Evolutionary conservation across 2,329 filamentous ascomycete species (phyloP).

Genomic region (Alternaria solani): DNA sequence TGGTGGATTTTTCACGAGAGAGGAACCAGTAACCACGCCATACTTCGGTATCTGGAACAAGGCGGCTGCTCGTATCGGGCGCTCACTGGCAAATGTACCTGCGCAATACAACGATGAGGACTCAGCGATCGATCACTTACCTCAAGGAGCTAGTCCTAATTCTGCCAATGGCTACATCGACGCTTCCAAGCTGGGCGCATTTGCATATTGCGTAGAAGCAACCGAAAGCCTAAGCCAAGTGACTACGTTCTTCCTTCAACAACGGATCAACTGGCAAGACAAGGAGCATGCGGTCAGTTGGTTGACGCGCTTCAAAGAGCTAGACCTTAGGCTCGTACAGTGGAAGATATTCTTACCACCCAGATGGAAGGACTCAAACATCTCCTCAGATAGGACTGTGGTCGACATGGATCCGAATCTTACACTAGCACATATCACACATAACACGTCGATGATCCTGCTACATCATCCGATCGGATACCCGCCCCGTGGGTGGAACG

Average conservation of each 20-base stretch:
- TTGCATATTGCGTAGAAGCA: constrained; percentile 46
- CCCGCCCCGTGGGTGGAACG: constrained; percentile 41
- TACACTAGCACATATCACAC: constrained; percentile 45
- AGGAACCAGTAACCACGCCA: constrained; percentile 44
- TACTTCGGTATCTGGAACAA: constrained; percentile 50
- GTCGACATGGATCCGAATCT: constrained; percentile 48
- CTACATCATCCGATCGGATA: constrained; percentile 45
- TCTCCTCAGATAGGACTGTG: constrained; percentile 37
- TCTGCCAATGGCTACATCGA: constrained; percentile 45
- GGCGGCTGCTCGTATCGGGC: constrained; percentile 42
- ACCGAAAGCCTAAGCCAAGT: constrained; percentile 47
- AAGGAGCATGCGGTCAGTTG: constrained; percentile 47
- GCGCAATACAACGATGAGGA: constrained; percentile 48
- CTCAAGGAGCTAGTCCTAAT: constrained; percentile 39
- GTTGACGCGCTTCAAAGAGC: constrained; percentile 47
- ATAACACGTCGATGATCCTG: constrained; percentile 48
- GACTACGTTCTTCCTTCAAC: constrained; percentile 46
- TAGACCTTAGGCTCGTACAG: constrained; percentile 44
- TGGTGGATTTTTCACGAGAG: constrained; percentile 45
- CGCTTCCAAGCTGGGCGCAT: constrained; percentile 45
- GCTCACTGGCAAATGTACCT: constrained; percentile 43
- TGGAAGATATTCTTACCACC: constrained; percentile 48
- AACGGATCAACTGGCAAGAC: constrained; percentile 46
- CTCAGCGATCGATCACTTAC: constrained; percentile 27
- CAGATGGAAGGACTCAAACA: constrained; percentile 46